These are phyloP conservation scores for Collybia nuda DNA, from an alignment of 768 basidiomycete species.

Conservation along the genomic window DNA sequence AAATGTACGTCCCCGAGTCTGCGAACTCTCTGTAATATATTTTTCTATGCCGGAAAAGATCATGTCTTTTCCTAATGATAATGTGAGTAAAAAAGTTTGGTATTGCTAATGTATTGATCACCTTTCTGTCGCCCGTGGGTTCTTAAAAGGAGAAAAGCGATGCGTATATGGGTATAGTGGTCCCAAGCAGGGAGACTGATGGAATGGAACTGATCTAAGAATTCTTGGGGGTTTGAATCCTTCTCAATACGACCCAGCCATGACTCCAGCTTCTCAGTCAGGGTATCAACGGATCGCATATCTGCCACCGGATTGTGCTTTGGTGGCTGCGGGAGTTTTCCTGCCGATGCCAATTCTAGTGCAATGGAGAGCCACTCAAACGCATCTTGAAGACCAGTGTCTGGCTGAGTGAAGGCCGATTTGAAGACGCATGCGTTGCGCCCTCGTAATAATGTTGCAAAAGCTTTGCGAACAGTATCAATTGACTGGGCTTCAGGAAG, in stretches of 20 bases:
- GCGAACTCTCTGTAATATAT: slow-evolving; percentile 35
- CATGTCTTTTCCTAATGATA: slow-evolving; percentile 36
- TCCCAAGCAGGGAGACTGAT: slow-evolving; percentile 42
- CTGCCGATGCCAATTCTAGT: slow-evolving; percentile 22
- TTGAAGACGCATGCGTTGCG: slow-evolving; percentile 26
- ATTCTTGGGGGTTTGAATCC: slow-evolving; percentile 26
- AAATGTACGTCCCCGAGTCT: slow-evolving; percentile 36
- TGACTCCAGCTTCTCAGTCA: slow-evolving; percentile 31
- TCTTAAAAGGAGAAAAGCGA: slow-evolving; percentile 40
- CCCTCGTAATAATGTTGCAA: slow-evolving; percentile 28
- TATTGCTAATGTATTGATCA: no score
- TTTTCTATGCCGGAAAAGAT: slow-evolving; percentile 40
- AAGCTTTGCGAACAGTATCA: slow-evolving; percentile 40
- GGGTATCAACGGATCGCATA: slow-evolving; percentile 18
- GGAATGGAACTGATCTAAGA: slow-evolving; percentile 32
- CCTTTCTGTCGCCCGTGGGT: slow-evolving; percentile 43
- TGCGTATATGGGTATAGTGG: slow-evolving; percentile 46
- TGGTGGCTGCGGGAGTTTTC: not conserved
- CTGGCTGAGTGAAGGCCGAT: slow-evolving; percentile 15
- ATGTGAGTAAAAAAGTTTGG: no score
- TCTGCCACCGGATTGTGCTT: slow-evolving; percentile 6
- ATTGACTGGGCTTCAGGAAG: slow-evolving; percentile 47
- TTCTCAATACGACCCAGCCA: slow-evolving; percentile 34
- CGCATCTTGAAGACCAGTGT: slow-evolving; percentile 32
- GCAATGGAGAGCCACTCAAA: slow-evolving; percentile 38